Evolutionary conservation across 306 rosid genomes (phyloP), one percentile per base, ranked within the genome.

Genomic region (Hippophae rhamnoides): DNA sequence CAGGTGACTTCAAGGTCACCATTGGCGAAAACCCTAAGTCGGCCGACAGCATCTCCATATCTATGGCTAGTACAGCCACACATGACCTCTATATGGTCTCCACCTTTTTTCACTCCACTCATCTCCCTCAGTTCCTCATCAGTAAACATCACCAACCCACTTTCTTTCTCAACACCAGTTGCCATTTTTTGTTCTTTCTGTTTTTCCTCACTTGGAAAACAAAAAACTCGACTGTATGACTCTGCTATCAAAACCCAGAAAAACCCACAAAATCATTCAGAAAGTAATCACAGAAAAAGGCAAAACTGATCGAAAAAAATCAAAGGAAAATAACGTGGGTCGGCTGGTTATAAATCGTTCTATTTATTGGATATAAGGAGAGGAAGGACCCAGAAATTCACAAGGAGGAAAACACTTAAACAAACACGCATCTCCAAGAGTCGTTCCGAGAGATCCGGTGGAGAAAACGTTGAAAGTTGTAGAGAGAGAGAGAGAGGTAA

Each of bases 31-130:
- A 90, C 96, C 97, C 96, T 90, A 87, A 90, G 97, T 72, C 97
- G 81, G 12, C 97, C 97, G 49, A 90, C 97, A 65, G 97, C 96
- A 42, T 90, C 97, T 27, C 97, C 97, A 47, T 90, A 90, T 60
- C 96, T 78, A 62, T 87, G 97, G 67, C 97, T 90, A 3, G 97
- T 90, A 72, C 97, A 90, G 43, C 97, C 97, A 52, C 97, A 90
- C 81, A 77, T 90, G 26, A 90, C 94, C 76, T 87, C 96, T 14
- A 90, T 81, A 79, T 68, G 81, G 70, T 85, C 94, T 63, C 60
- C 83, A 58, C 80, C 69, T 68, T 70, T 69, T 77, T 74, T 81
- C 56, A 85, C 85, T 54, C 92, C 96, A 70, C 96, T 85, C 79
- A 90, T 79, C 73, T 87, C 95, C 5, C 78, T 82, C 68, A 90